These are phyloP conservation scores for Bipolaris gigantea DNA, from an alignment of 2,329 filamentous ascomycete genomes.

Conservation along the genomic window DNA sequence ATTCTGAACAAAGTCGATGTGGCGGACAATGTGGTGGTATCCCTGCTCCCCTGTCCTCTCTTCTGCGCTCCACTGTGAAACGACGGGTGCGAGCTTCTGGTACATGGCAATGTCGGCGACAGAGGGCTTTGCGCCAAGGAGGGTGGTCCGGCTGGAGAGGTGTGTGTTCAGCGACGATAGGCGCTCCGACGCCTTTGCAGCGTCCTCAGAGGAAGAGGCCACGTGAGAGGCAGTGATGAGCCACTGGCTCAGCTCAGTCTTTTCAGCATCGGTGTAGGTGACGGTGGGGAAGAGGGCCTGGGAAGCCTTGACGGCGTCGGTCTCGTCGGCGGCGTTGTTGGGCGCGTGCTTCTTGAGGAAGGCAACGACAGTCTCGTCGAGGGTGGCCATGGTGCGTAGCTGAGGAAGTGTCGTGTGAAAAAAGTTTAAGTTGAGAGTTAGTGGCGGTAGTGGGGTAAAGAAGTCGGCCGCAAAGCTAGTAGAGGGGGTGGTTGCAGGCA, in stretches of 20 bases:
- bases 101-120: conserved; percentile 85
- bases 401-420: conserved; percentile 26
- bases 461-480: conserved; percentile 25
- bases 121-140: conserved; percentile 87
- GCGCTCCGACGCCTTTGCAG: conserved; percentile 61
- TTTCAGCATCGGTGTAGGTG: conserved; percentile 76
- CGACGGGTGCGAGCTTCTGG: conserved; percentile 72
- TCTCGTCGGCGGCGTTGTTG: conserved; percentile 42
- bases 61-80: conserved; percentile 79
- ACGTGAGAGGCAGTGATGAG: conserved; percentile 75
- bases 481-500: conserved; percentile 18
- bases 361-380: conserved; percentile 40
- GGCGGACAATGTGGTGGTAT: conserved; percentile 86
- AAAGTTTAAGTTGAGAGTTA: conserved; percentile 37
- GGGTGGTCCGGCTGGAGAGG: conserved; percentile 82
- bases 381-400: conserved; percentile 40
- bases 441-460: conserved; percentile 38
- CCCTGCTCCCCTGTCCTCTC: conserved; percentile 88
- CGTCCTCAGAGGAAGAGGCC: conserved; percentile 60
- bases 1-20: conserved; percentile 94
- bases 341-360: conserved; percentile 45
- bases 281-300: conserved; percentile 68
- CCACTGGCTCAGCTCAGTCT: conserved; percentile 89
- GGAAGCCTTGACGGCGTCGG: conserved; percentile 49
- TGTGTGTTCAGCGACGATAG: conserved; percentile 82